Evolutionary conservation across 169 alveolate species (phyloP).

Genomic region (Plasmodium adleri): DNA sequence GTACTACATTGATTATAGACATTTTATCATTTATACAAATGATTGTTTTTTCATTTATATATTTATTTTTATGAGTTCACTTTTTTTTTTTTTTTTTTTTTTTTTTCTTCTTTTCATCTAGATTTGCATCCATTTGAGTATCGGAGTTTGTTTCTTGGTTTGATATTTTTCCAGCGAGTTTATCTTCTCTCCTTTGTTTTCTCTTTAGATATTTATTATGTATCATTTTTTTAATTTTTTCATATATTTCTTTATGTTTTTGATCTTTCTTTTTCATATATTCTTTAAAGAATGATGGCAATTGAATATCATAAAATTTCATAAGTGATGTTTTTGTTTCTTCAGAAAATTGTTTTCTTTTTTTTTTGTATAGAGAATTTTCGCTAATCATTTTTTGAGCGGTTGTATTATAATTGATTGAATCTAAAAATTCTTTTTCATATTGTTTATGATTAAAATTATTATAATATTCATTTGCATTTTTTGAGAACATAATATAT

Average conservation of each 20-base stretch:
- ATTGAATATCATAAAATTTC: constrained; percentile 68
- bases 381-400: constrained; percentile 43
- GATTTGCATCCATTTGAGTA: background rate
- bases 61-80: background rate
- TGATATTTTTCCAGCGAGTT: constrained; percentile 2
- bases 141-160: background rate
- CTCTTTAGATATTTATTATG: constrained; percentile 42
- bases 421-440: constrained; percentile 17
- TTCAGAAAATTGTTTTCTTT: constrained; percentile 49
- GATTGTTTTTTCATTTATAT: background rate
- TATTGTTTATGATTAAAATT: constrained; percentile 78
- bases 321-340: constrained; percentile 42
- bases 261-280: constrained; percentile 59
- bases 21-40: too few relatives aligned
- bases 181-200: constrained; percentile 48
- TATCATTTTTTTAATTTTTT: constrained; percentile 45
- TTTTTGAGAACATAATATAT: constrained; percentile 79
- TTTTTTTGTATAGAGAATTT: constrained; percentile 40
- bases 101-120: constrained; percentile 16
- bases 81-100: constrained; percentile 29
- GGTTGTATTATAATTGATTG: constrained; percentile 41
- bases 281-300: constrained; percentile 67
- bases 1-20: too few relatives aligned
- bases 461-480: constrained; percentile 47
- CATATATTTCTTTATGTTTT: constrained; percentile 42